Evolutionary conservation across 2,329 filamentous ascomycete genomes (phyloP).

Genomic region (Penicillium sp.): DNA sequence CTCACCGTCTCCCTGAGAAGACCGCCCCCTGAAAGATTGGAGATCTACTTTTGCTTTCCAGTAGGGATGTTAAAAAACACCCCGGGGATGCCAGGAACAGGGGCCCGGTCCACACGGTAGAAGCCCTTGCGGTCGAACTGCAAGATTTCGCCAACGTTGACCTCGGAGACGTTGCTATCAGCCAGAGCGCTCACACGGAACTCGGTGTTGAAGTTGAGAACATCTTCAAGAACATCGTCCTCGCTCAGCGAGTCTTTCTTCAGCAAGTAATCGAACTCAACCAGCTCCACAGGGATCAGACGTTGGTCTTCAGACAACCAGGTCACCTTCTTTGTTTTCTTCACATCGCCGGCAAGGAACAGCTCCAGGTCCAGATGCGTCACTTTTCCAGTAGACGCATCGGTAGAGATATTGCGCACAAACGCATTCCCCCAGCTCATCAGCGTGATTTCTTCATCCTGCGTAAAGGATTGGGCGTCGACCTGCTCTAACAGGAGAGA

Average conservation of each 20-base stretch:
- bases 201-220: slow-evolving; percentile 72
- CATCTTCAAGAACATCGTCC: slow-evolving; percentile 81
- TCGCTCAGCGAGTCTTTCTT: slow-evolving; percentile 93
- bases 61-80: slow-evolving; percentile 70
- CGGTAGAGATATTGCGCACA: slow-evolving; percentile 51
- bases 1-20: no score
- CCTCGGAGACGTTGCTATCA: slow-evolving; percentile 72
- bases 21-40: no score
- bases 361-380: slow-evolving; percentile 74
- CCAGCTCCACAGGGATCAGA: slow-evolving; percentile 77
- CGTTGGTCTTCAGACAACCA: slow-evolving; percentile 81
- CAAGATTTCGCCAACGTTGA: slow-evolving; percentile 87
- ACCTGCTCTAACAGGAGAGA: slow-evolving; percentile 80
- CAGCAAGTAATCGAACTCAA: slow-evolving; percentile 93
- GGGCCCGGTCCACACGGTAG: slow-evolving; percentile 73
- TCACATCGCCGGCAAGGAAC: slow-evolving; percentile 90
- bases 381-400: slow-evolving; percentile 55
- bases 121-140: slow-evolving; percentile 94
- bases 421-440: slow-evolving; percentile 82
- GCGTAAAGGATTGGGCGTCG: slow-evolving; percentile 75
- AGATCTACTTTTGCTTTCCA: slow-evolving; percentile 52
- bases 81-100: slow-evolving; percentile 57
- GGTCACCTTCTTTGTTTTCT: slow-evolving; percentile 95
- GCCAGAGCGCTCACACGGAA: slow-evolving; percentile 71
- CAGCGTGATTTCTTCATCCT: slow-evolving; percentile 86